A percentile compares a stretch with the other conserved stretches of the same genome.
Conservation (phyloP, 345 rosid genomes). For the Draba incana region DNA sequence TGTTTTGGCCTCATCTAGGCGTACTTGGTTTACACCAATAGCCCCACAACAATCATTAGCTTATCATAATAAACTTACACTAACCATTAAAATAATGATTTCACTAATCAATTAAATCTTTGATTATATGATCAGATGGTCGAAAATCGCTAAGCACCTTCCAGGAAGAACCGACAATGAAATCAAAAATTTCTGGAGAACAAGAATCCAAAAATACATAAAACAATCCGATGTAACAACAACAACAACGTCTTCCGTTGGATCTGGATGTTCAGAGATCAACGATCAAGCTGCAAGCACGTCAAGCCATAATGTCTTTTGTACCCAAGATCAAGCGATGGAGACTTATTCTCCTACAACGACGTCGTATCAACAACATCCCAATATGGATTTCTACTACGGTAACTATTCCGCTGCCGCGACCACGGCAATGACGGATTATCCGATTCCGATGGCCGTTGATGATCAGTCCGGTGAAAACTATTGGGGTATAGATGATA, state of each 20-base stretch:
- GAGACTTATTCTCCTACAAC: slow-evolving; percentile 58
- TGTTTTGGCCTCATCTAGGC: slow-evolving; percentile 43
- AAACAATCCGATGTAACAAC: slow-evolving; percentile 54
- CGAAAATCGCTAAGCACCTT: slow-evolving; percentile 91
- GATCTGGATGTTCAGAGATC: slow-evolving; percentile 47
- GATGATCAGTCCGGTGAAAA: slow-evolving; percentile 56
- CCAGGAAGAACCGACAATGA: slow-evolving; percentile 99
- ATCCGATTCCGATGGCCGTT: slow-evolving; percentile 33
- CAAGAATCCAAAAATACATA: slow-evolving; percentile 87
- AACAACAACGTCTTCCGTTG: slow-evolving; percentile 42
- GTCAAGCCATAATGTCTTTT: slow-evolving; percentile 51
- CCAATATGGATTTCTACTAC: slow-evolving; percentile 37
- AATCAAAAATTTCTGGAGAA: slow-evolving; percentile 97
- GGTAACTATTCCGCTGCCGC: slow-evolving; percentile 28
- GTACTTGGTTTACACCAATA: slow-evolving; percentile 20
- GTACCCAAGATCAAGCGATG: slow-evolving; percentile 47
- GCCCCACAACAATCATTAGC: slow-evolving; percentile 36
- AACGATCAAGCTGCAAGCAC: slow-evolving; percentile 50
- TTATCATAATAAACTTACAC: slow-evolving; percentile 4
- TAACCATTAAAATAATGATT: not conserved
- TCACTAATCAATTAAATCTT: slow-evolving; percentile 14
- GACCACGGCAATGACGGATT: slow-evolving; percentile 25
- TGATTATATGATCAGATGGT: slow-evolving; percentile 58
- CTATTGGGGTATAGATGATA: slow-evolving; percentile 89
- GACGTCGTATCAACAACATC: slow-evolving; percentile 43